Conservation (phyloP, 148 eudicot species). For the Persicaria maculosa region DNA sequence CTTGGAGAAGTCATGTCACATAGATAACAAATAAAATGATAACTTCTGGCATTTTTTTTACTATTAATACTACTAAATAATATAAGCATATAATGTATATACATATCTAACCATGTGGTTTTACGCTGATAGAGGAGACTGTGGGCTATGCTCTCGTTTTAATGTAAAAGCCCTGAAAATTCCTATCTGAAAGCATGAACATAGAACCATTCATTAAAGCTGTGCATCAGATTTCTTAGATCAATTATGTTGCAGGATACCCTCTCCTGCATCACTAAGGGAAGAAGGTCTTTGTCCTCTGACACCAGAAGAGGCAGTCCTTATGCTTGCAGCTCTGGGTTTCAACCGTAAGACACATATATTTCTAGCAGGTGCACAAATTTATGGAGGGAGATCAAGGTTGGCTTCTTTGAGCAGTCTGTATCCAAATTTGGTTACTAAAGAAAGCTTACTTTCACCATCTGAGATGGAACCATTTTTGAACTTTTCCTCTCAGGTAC, state of each 20-base stretch:
- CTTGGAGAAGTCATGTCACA: not conserved
- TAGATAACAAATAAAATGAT: not conserved
- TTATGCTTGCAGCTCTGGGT: constrained; percentile 95
- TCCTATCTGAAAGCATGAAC: no score
- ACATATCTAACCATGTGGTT: no score
- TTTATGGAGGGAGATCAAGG: constrained; percentile 85
- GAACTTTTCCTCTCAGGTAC: constrained; percentile 94
- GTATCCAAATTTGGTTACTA: constrained; percentile 92
- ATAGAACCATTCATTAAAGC: not conserved
- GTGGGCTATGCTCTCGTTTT: no score
- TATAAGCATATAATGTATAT: no score
- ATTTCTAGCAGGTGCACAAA: constrained; percentile 92
- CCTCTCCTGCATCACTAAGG: constrained; percentile 64
- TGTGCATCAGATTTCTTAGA: not conserved
- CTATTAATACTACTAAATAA: no score
- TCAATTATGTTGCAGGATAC: constrained; percentile 40
- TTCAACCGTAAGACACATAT: constrained; percentile 77
- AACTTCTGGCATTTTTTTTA: not conserved
- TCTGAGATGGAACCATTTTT: constrained; percentile 80
- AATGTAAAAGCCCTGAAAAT: no score
- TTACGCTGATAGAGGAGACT: no score
- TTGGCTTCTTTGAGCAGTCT: constrained; percentile 67
- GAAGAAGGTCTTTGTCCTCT: constrained; percentile 91
- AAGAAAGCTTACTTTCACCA: constrained; percentile 80
- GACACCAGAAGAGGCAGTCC: constrained; percentile 94